A percentile compares a stretch with the other conserved stretches of the same genome.
phyloP scores from a whole-genome alignment of 345 rosid species.

The Linum usitatissimum region DNA sequence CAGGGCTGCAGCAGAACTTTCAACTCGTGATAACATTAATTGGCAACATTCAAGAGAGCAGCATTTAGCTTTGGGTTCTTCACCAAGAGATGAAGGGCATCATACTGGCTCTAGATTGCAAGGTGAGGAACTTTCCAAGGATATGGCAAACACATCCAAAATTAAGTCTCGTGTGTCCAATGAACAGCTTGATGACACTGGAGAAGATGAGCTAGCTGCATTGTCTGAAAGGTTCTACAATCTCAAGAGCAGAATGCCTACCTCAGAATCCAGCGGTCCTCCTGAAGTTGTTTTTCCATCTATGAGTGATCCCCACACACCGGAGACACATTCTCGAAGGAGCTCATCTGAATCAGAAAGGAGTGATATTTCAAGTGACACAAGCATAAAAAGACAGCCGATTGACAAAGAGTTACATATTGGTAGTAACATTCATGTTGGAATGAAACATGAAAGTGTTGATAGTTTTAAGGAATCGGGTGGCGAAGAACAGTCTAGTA shows the following conservation, averaged over 20 bases:
- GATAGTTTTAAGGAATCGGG: slow-evolving; percentile 22
- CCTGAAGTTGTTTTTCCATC: slow-evolving; percentile 13
- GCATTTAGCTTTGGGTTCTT: slow-evolving; percentile 20
- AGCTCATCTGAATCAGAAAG: slow-evolving; percentile 27
- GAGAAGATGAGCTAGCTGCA: slow-evolving; percentile 18
- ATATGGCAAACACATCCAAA: slow-evolving; percentile 9
- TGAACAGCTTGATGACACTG: slow-evolving; percentile 16
- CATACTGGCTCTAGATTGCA: slow-evolving; percentile 22
- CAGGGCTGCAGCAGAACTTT: slow-evolving; percentile 84
- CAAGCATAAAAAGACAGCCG: slow-evolving; percentile 27
- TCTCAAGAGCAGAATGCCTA: slow-evolving; percentile 15
- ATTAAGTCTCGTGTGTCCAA: slow-evolving; percentile 7
- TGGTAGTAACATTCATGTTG: slow-evolving; percentile 14
- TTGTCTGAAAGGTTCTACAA: slow-evolving; percentile 16
- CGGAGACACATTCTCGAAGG: slow-evolving; percentile 36
- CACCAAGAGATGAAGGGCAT: slow-evolving; percentile 19
- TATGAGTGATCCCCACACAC: slow-evolving; percentile 13
- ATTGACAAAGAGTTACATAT: slow-evolving; percentile 23
- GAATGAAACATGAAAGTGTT: slow-evolving; percentile 13
- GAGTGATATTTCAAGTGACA: slow-evolving; percentile 21
- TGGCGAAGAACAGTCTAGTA: slow-evolving; percentile 28
- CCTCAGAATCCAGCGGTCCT: slow-evolving; percentile 24
- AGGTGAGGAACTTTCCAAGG: slow-evolving; percentile 16
- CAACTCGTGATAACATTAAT: slow-evolving; percentile 41
- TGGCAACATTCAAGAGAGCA: slow-evolving; percentile 34